Percentiles rank a stretch among this genome's conserved stretches.
Evolutionary conservation across 495 filamentous ascomycete species (phyloP).

Genomic region (Penicillium arizonense): DNA sequence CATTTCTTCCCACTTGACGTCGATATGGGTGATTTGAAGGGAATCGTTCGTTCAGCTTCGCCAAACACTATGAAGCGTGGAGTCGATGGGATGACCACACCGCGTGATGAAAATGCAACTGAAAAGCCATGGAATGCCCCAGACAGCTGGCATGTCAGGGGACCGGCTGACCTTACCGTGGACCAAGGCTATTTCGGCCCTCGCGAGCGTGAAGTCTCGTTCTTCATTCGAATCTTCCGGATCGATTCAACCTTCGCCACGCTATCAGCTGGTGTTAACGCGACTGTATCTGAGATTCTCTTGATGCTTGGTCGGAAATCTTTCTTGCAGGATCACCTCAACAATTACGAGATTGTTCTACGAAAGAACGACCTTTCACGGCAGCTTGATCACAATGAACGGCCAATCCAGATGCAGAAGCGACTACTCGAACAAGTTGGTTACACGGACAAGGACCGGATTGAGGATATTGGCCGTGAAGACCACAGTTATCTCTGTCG

Average conservation of each 20-base stretch:
- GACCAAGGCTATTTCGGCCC: conserved; percentile 51
- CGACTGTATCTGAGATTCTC: conserved; percentile 82
- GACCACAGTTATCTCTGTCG: conserved; percentile 96
- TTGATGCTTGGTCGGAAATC: conserved; percentile 85
- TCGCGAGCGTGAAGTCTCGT: conserved; percentile 65
- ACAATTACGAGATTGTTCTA: conserved; percentile 94
- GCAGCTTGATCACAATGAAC: conserved; percentile 73
- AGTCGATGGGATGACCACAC: conserved; percentile 44
- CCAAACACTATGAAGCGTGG: conserved; percentile 9
- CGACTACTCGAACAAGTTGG: conserved; percentile 87
- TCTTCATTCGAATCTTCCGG: conserved; percentile 95
- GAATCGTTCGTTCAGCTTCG: conserved; percentile 60
- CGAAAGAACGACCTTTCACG: conserved; percentile 88
- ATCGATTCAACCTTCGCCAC: conserved; percentile 92
- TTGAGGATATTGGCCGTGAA: conserved; percentile 95
- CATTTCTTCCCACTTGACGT: conserved; percentile 74
- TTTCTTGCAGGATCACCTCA: conserved; percentile 80
- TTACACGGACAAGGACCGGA: conserved; percentile 79
- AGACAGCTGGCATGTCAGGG: conserved; percentile 89
- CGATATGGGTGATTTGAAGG: conserved; percentile 78
- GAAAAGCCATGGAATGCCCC: conserved; percentile 71
- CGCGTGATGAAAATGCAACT: conserved; percentile 31
- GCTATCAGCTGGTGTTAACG: conserved; percentile 73
- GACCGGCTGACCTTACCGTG: conserved; percentile 61
- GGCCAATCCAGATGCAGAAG: conserved; percentile 90